phyloP scores from a whole-genome alignment of 1,139 yeast genomes.

The Geotrichum europaeum region DNA sequence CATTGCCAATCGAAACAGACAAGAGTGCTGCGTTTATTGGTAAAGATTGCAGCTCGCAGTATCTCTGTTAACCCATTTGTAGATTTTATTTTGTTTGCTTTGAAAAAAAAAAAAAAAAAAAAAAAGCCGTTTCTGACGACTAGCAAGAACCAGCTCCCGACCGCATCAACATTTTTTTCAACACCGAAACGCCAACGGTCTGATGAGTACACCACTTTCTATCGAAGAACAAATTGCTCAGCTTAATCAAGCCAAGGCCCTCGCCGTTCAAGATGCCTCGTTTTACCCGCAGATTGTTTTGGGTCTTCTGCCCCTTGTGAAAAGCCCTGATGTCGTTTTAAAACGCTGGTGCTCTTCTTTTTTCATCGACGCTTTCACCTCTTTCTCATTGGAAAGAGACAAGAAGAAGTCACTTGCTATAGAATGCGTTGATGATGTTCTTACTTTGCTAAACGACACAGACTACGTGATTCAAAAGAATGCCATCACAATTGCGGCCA shows the following conservation, averaged over 20 bases:
- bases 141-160: neutral
- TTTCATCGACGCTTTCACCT: constrained; percentile 37
- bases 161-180: neutral
- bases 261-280: constrained; percentile 35
- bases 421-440: constrained; percentile 32
- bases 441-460: constrained; percentile 25
- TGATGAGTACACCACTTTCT: constrained; percentile 18
- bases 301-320: constrained; percentile 36
- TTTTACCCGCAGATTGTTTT: constrained; percentile 35
- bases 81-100: neutral
- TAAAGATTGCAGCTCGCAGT: neutral
- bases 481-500: constrained; percentile 31
- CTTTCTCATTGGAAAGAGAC: constrained; percentile 27
- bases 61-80: neutral
- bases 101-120: no score
- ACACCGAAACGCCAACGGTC: neutral
- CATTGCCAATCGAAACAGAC: neutral
- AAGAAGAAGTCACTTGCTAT: constrained; percentile 30
- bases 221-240: constrained; percentile 32
- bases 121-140: neutral
- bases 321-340: constrained; percentile 31
- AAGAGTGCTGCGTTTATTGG: neutral
- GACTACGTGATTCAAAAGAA: constrained; percentile 31
- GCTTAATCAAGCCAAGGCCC: constrained; percentile 34
- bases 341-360: constrained; percentile 38